These are phyloP conservation scores for Chlorella variabilis DNA, from an alignment of 163 green algal genomes.

Conservation along the genomic window DNA sequence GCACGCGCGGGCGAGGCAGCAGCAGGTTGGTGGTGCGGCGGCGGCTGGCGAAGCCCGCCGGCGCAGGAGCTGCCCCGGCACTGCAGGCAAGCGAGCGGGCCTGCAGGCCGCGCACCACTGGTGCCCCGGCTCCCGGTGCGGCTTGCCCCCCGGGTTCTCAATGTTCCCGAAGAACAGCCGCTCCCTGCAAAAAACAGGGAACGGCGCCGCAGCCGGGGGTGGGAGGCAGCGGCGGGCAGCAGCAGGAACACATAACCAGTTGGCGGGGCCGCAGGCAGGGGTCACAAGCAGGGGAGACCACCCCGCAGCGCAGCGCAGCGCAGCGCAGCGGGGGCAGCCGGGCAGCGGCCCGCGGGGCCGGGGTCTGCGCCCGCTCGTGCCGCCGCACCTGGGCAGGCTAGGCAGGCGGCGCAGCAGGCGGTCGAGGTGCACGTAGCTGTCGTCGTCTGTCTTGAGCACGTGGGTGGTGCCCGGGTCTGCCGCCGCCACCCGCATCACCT, in stretches of 20 bases:
- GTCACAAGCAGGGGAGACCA: too few relatives aligned
- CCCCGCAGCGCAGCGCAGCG: too few relatives aligned
- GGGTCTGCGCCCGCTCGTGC: too few relatives aligned
- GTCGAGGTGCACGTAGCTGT: constrained; percentile 53
- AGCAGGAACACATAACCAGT: too few relatives aligned
- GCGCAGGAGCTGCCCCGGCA: too few relatives aligned
- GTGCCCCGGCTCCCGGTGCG: constrained; percentile 46
- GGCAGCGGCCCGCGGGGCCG: too few relatives aligned
- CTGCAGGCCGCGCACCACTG: constrained; percentile 40
- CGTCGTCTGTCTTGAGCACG: constrained; percentile 62
- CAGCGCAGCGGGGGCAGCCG: too few relatives aligned
- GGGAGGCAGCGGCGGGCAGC: not conserved
- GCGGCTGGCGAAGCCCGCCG: too few relatives aligned
- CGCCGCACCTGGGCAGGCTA: not conserved
- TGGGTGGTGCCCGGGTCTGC: constrained; percentile 44
- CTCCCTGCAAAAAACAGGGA: not conserved
- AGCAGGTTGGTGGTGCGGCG: too few relatives aligned
- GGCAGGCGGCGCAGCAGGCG: constrained; percentile 39
- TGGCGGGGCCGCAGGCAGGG: too few relatives aligned
- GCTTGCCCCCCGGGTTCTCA: constrained; percentile 43
- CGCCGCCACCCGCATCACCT: constrained; percentile 45
- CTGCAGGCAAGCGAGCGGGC: not conserved
- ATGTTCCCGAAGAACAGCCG: constrained; percentile 52
- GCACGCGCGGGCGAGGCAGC: not conserved
- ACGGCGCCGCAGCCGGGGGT: too few relatives aligned